phyloP scores from a whole-genome alignment of 257 asterid species.

The Sherardia arvensis region DNA sequence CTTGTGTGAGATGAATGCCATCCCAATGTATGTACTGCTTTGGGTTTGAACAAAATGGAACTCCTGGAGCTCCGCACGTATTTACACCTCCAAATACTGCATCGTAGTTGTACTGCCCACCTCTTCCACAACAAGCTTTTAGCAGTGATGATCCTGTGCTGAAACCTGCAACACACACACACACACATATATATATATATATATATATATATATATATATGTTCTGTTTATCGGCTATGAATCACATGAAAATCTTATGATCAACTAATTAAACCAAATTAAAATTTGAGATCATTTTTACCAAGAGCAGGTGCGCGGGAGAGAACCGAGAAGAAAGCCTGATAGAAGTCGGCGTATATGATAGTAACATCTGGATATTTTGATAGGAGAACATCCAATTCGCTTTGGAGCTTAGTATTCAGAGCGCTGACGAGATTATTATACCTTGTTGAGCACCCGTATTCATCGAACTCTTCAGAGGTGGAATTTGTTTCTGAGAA shows the following conservation, averaged over 20 bases:
- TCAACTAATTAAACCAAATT: too few relatives aligned
- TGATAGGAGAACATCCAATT: neutral
- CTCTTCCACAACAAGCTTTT: neutral
- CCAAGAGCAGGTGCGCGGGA: neutral
- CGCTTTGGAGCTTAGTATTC: neutral
- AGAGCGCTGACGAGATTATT: neutral
- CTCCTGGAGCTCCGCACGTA: neutral
- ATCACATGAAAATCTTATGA: too few relatives aligned
- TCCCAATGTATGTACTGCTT: neutral
- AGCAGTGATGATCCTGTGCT: neutral
- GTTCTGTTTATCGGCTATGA: too few relatives aligned
- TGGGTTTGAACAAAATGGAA: neutral
- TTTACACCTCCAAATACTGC: neutral
- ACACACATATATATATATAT: too few relatives aligned
- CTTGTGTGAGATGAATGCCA: slow-evolving; percentile 2
- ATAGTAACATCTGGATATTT: neutral
- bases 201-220: too few relatives aligned
- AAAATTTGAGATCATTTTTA: too few relatives aligned
- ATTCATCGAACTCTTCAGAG: neutral
- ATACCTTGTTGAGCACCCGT: neutral
- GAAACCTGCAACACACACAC: neutral
- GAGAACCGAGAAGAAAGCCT: neutral
- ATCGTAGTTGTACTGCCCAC: neutral
- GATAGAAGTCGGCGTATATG: neutral
- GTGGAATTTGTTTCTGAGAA: neutral